A percentile compares a stretch with the other conserved stretches of the same genome.
phyloP scores from a whole-genome alignment of 257 asterid species.

The Scutellaria baicalensis region DNA sequence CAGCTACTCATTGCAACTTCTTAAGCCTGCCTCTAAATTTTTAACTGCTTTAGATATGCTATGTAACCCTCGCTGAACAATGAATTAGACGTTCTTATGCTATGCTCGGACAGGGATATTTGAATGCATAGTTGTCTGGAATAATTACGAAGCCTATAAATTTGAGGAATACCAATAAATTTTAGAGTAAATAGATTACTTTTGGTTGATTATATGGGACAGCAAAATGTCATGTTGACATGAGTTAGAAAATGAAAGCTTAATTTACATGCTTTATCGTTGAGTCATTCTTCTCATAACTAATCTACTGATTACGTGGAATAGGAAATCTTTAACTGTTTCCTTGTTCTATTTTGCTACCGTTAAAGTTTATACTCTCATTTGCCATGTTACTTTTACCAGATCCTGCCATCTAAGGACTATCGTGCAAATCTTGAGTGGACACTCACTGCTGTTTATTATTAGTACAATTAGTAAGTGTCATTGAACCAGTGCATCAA shows the following conservation, averaged over 20 bases:
- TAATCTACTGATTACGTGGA: neutral
- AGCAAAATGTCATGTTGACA: neutral
- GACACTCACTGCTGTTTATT: neutral
- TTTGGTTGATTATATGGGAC: neutral
- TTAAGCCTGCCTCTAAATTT: neutral
- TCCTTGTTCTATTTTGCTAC: neutral
- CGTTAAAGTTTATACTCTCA: neutral
- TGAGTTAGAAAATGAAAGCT: neutral
- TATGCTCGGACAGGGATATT: neutral
- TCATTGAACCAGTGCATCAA: neutral
- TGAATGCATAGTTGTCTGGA: neutral
- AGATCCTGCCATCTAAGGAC: no score
- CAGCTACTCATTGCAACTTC: neutral
- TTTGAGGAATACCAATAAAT: neutral
- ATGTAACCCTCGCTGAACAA: neutral
- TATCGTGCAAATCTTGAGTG: neutral
- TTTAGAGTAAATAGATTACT: neutral
- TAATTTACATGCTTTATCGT: neutral
- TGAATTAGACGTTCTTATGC: neutral
- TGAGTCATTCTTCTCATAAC: neutral
- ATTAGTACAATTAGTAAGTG: neutral
- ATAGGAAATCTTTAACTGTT: neutral
- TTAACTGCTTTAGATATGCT: slow-evolving; percentile 9
- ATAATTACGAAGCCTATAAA: neutral
- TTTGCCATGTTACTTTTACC: neutral